Conservation (phyloP, 1,284 basidiomycete species). For the Trichosporon sp. region DNA sequence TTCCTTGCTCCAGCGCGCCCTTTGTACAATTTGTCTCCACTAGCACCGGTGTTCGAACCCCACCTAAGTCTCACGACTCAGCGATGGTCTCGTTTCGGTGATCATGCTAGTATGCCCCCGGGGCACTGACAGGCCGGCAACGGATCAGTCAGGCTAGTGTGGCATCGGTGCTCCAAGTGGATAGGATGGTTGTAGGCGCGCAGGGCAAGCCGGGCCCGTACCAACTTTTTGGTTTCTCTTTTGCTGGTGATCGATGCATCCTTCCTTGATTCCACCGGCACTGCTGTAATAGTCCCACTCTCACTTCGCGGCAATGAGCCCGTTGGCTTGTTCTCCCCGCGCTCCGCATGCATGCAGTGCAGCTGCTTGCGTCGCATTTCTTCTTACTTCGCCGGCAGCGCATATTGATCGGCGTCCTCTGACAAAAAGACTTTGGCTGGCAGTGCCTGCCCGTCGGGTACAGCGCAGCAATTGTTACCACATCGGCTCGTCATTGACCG, state of each 20-base stretch:
- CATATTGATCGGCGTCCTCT: not conserved
- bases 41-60: constrained; percentile 46
- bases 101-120: constrained; percentile 35
- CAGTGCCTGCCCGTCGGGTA: not conserved
- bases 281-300: not conserved
- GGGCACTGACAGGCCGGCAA: constrained; percentile 43
- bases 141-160: constrained; percentile 45
- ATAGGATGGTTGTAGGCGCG: constrained; percentile 43
- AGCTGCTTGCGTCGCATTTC: not conserved
- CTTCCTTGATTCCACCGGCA: not conserved
- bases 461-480: not conserved
- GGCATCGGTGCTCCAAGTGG: constrained; percentile 44
- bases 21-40: constrained; percentile 36
- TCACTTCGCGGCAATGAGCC: too few relatives aligned
- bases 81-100: constrained; percentile 36
- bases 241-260: too few relatives aligned
- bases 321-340: not conserved
- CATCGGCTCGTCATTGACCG: not conserved
- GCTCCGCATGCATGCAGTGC: not conserved
- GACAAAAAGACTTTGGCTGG: not conserved
- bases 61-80: constrained; percentile 39
- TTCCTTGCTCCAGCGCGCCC: constrained; percentile 42
- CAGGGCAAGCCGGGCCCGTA: constrained; percentile 41
- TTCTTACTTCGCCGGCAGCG: not conserved
- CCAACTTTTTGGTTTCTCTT: constrained; percentile 47